Conservation (phyloP, 495 filamentous ascomycete genomes). For the Penicillium flavigenum region DNA sequence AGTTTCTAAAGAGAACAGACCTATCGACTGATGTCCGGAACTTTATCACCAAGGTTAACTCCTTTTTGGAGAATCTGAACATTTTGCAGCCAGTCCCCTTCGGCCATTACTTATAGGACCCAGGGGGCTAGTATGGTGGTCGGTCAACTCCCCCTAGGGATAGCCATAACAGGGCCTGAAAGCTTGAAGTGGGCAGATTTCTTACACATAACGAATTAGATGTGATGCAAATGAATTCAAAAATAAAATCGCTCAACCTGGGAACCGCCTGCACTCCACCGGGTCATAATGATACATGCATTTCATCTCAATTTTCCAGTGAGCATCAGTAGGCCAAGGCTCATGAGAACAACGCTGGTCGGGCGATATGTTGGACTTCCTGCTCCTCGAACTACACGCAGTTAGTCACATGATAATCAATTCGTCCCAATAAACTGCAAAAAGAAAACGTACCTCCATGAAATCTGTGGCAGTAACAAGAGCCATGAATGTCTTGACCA, state of each 20-base stretch:
- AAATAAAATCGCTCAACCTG: conserved; percentile 21
- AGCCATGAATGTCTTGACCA: conserved; percentile 61
- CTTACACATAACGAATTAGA: not conserved
- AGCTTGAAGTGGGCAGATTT: no score
- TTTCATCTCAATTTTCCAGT: conserved; percentile 3
- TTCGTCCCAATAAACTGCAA: not conserved
- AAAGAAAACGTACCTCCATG: conserved; percentile 52
- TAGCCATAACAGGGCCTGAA: not conserved
- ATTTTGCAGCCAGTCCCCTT: no score
- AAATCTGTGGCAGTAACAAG: conserved; percentile 61
- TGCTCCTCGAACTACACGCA: conserved; percentile 41
- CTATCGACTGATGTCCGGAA: no score
- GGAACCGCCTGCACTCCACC: conserved; percentile 21
- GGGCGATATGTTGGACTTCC: conserved; percentile 35
- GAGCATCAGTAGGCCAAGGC: conserved; percentile 2
- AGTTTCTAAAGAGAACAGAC: no score
- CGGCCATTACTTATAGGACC: no score
- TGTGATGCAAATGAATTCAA: conserved; percentile 9
- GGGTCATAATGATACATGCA: conserved; percentile 22
- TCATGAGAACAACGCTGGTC: conserved; percentile 43
- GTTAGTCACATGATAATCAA: conserved; percentile 15
- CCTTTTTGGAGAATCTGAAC: no score
- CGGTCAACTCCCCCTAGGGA: not conserved
- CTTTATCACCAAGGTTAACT: no score
- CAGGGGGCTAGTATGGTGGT: no score